A percentile compares a stretch with the other conserved stretches of the same genome.
Conservation (phyloP, 805 yeast species). For the Kockiozyma suomiensis region DNA sequence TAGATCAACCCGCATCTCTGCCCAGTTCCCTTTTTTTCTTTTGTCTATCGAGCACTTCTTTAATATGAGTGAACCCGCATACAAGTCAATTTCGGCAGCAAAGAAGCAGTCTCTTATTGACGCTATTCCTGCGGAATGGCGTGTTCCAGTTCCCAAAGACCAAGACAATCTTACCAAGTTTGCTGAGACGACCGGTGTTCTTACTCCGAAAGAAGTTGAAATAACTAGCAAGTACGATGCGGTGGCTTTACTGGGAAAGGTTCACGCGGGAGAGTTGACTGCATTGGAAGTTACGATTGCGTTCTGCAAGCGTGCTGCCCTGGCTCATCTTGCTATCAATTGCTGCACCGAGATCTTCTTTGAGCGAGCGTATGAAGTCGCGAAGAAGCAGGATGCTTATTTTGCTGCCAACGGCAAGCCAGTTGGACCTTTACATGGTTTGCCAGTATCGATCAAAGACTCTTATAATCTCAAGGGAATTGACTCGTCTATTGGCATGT, state of each 20-base stretch:
- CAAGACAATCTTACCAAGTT: conserved; percentile 47
- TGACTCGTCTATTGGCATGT: conserved; percentile 53
- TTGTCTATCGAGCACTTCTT: not conserved
- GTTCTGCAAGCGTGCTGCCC: conserved; percentile 45
- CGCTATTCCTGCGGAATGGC: conserved; percentile 53
- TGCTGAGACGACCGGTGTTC: conserved; percentile 46
- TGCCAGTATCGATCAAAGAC: conserved; percentile 53
- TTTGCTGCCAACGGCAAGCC: conserved; percentile 50
- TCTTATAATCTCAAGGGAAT: conserved; percentile 50
- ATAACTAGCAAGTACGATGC: conserved; percentile 51
- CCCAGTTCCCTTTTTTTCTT: not conserved
- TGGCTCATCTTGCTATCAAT: conserved; percentile 35
- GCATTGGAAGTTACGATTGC: conserved; percentile 52
- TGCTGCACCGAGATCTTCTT: conserved; percentile 47
- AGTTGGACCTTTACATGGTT: conserved; percentile 65
- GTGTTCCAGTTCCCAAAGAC: conserved; percentile 40
- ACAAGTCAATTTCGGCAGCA: conserved; percentile 48
- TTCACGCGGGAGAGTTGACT: conserved; percentile 47
- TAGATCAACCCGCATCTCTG: not conserved
- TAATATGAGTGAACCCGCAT: conserved; percentile 35
- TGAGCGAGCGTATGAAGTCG: conserved; percentile 59
- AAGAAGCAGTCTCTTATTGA: conserved; percentile 49
- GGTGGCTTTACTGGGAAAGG: conserved; percentile 42
- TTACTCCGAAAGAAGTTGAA: conserved; percentile 45
- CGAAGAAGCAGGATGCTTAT: conserved; percentile 57